Evolutionary conservation across 2,329 filamentous ascomycete genomes (phyloP), one percentile per base, ranked within the genome.

Genomic region (Fonsecaea pedrosoi): DNA sequence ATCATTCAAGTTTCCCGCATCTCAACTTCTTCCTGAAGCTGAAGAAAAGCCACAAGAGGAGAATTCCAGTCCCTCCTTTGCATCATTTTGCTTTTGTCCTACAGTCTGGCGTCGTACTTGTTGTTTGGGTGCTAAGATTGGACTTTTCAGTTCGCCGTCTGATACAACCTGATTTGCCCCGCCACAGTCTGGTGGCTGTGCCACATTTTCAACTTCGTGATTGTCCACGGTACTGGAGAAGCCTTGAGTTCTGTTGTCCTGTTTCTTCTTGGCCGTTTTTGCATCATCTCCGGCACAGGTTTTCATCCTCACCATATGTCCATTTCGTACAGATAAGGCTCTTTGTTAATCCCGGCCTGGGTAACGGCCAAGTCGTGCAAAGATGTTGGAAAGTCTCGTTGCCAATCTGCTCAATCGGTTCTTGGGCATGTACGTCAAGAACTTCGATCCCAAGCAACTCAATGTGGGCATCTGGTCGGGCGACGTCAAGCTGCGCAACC

Each of bases 401-500:
- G 93, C 95, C 75, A 96, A 94, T 81, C 86, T 99, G 84, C 90
- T 99, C 75, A 99, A 99, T 84, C 91, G 96, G 84, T 98, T 99
- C 82, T 83, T 99, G 87, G 96, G 95, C 86, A 97, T 98, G 91
- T 99, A 99, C 80, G 94, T 99, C 80, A 94, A 96, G 86, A 98
- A 99, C 82, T 99, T 99, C 78, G 95, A 99, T 80, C 92, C 95
- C 62, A 91, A 92, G 75, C 95, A 99, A 83, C 86, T 99, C 72
- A 99, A 99, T 78, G 94, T 99, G 70, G 95, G 96, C 70, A 99
- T 99, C 75, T 99, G 94, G 95, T 96, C 92, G 25, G 95, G 96
- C 74, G 95, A 99, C 82, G 95, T 99, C 75, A 97, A 96, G 82
- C 86, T 99, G 54, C 89, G 90, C 68, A 90, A 99, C 75, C 89